Evolutionary conservation across 352 stramenopile species (phyloP).

Genomic region (Phytophthora melonis): DNA sequence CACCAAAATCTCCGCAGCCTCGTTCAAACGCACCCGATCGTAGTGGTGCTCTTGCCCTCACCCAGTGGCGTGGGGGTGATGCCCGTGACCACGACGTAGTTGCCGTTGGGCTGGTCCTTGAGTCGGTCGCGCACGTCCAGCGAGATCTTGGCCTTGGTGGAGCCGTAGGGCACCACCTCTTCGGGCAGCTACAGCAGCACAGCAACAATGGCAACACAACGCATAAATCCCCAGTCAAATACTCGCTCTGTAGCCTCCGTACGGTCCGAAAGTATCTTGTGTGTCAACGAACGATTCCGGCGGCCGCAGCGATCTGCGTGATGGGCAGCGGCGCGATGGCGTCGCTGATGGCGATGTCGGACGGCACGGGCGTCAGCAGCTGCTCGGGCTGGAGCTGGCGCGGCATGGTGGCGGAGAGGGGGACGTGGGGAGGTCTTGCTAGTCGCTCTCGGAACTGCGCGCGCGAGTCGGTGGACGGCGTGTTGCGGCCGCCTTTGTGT

Average conservation of each 20-base stretch:
- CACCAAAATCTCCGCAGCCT: background rate
- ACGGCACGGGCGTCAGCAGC: constrained; percentile 76
- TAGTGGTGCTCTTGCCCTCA: constrained; percentile 99
- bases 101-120: constrained; percentile 88
- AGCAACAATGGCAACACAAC: constrained; percentile 28
- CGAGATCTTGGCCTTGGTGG: constrained; percentile 94
- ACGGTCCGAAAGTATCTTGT: constrained; percentile 23
- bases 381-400: constrained; percentile 65
- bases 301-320: constrained; percentile 63
- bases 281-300: constrained; percentile 70
- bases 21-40: constrained; percentile 88
- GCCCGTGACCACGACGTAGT: constrained; percentile 98
- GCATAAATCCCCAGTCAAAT: constrained; percentile 18
- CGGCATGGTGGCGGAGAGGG: constrained; percentile 40
- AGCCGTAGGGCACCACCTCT: constrained; percentile 92
- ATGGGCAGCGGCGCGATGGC: constrained; percentile 76
- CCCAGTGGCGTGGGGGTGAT: constrained; percentile 98
- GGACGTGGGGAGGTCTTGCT: constrained; percentile 28
- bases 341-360: constrained; percentile 87
- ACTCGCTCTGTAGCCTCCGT: background rate
- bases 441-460: constrained; percentile 36
- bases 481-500: constrained; percentile 7
- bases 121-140: constrained; percentile 92
- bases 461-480: constrained; percentile 12
- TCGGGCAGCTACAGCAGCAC: constrained; percentile 51